phyloP scores from a whole-genome alignment of 1,139 yeast species.

The Hanseniaspora sp. region DNA sequence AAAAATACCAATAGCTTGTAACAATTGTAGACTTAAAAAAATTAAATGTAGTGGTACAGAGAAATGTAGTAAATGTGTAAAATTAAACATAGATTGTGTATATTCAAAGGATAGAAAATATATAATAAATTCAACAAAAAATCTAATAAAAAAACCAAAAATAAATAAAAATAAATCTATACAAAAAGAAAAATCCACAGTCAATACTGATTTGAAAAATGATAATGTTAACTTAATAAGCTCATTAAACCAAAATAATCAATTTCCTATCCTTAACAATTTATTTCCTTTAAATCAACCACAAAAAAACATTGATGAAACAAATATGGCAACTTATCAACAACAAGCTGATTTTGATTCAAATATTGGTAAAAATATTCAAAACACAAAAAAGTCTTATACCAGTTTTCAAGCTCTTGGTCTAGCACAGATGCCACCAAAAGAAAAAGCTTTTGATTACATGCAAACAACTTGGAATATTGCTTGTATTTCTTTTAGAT shows the following conservation, averaged over 20 bases:
- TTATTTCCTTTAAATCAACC: neutral
- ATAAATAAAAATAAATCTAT: too few species aligned
- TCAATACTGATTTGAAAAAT: constrained; percentile 21
- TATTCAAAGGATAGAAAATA: constrained; percentile 74
- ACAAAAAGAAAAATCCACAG: constrained; percentile 18
- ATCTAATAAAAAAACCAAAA: constrained; percentile 26
- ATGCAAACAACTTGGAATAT: constrained; percentile 74
- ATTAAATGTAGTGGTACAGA: constrained; percentile 78
- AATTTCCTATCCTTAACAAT: neutral
- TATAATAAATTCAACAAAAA: constrained; percentile 50
- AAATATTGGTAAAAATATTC: neutral
- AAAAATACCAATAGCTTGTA: constrained; percentile 77
- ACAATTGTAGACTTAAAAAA: constrained; percentile 64
- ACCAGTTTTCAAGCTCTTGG: constrained; percentile 21
- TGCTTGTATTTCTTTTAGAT: constrained; percentile 74
- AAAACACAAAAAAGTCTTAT: neutral
- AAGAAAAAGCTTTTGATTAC: constrained; percentile 57
- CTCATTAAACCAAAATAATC: neutral
- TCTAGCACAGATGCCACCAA: constrained; percentile 57
- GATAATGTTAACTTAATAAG: constrained; percentile 13
- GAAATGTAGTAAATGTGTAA: neutral
- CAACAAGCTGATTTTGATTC: neutral
- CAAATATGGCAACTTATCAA: neutral
- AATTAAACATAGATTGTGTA: constrained; percentile 49
- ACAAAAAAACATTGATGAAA: neutral